Percentiles rank a stretch among this genome's conserved stretches.
phyloP scores from a whole-genome alignment of 176 grass and related monocot genomes.

The Hordeum vulgare region MorexV3_pseudomolecules_assembly NC_058519.1:45541297-45541796 shows the following conservation, averaged over 20 bases:
- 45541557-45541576: neutral
- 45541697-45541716: constrained; percentile 61
- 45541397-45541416: neutral
- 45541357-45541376: neutral
- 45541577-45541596: constrained; percentile 49
- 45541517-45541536: neutral
- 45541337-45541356: neutral
- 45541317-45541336: neutral
- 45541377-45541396: neutral
- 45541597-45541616: constrained; percentile 52
- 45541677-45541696: constrained; percentile 92
- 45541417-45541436: neutral
- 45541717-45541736: constrained; percentile 72
- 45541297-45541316: neutral
- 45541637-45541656: constrained; percentile 34
- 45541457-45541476: neutral
- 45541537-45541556: neutral
- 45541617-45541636: constrained; percentile 53
- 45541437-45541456: neutral
- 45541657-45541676: constrained; percentile 62
- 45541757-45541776: constrained; percentile 60
- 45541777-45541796: constrained; percentile 62
- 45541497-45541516: neutral
- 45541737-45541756: constrained; percentile 62
- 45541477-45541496: neutral